Percentiles rank a stretch among this genome's conserved stretches.
Evolutionary conservation across 2,329 filamentous ascomycete species (phyloP).

Genomic region (Apiospora saccharicola): DNA sequence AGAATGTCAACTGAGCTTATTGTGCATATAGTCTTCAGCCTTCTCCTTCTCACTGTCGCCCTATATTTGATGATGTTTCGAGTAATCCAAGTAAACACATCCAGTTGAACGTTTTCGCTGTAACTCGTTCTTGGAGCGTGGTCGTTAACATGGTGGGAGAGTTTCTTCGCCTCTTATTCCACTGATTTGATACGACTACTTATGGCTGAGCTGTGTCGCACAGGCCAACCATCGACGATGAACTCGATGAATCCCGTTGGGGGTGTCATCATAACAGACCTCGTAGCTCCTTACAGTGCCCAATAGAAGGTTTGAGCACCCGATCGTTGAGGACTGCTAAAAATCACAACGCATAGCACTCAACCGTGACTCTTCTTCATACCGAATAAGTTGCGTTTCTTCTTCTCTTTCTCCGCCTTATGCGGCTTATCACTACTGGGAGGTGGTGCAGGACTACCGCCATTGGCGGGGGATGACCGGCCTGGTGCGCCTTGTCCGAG

Average conservation of each 20-base stretch:
- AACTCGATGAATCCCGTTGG: background rate
- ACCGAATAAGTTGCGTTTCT: constrained; percentile 65
- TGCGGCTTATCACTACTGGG: constrained; percentile 46
- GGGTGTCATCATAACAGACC: background rate
- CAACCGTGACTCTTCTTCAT: constrained; percentile 58
- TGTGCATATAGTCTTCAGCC: background rate
- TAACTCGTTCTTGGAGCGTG: background rate
- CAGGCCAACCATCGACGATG: background rate
- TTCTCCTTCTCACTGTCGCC: background rate
- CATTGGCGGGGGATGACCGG: constrained; percentile 33
- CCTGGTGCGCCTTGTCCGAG: constrained; percentile 44
- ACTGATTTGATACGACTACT: background rate
- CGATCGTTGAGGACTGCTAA: background rate
- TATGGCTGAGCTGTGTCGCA: background rate
- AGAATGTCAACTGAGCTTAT: background rate
- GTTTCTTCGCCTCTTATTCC: background rate
- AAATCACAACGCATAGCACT: background rate
- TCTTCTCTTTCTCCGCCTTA: constrained; percentile 66
- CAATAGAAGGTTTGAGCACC: background rate
- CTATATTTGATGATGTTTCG: background rate
- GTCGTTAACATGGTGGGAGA: background rate
- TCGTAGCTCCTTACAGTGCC: background rate
- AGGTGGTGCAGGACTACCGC: constrained; percentile 31
- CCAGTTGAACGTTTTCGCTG: background rate
- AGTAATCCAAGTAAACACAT: constrained; percentile 1